These are phyloP conservation scores for Sapria himalayana DNA, from an alignment of 345 rosid genomes.

Conservation along the genomic window DNA sequence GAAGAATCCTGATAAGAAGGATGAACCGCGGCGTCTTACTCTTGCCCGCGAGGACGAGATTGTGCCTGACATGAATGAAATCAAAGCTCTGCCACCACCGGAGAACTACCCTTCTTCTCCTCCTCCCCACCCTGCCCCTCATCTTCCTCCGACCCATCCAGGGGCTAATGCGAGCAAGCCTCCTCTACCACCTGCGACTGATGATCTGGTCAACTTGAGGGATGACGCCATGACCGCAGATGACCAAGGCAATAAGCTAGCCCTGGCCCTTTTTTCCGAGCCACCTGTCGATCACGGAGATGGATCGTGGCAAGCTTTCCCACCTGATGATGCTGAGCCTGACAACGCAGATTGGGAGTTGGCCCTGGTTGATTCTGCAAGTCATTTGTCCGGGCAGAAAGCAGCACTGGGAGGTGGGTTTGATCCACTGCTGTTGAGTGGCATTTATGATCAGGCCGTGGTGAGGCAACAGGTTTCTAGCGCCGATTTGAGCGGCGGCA, in stretches of 20 bases:
- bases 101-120: conserved; percentile 37
- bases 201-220: conserved; percentile 64
- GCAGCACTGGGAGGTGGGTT: conserved; percentile 72
- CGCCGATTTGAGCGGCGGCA: conserved; percentile 41
- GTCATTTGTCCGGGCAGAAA: conserved; percentile 49
- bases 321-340: conserved; percentile 51
- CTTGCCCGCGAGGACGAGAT: conserved; percentile 24
- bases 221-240: conserved; percentile 45
- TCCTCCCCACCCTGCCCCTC: conserved; percentile 19
- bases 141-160: no score
- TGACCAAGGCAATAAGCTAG: conserved; percentile 57
- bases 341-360: conserved; percentile 86
- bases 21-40: no score
- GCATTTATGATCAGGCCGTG: conserved; percentile 81
- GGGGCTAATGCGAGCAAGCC: no score
- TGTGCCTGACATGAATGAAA: conserved; percentile 38
- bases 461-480: conserved; percentile 43
- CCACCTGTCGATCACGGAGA: conserved; percentile 23
- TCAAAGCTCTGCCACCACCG: conserved; percentile 69
- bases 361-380: conserved; percentile 73
- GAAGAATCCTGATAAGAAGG: conserved; percentile 53
- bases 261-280: conserved; percentile 59
- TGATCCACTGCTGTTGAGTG: conserved; percentile 58
- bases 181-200: conserved; percentile 29
- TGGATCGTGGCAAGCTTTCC: conserved; percentile 77